Base-by-base conservation (phyloP, 1,284 basidiomycete species). In the Ceratobasidium sp. region DNA sequence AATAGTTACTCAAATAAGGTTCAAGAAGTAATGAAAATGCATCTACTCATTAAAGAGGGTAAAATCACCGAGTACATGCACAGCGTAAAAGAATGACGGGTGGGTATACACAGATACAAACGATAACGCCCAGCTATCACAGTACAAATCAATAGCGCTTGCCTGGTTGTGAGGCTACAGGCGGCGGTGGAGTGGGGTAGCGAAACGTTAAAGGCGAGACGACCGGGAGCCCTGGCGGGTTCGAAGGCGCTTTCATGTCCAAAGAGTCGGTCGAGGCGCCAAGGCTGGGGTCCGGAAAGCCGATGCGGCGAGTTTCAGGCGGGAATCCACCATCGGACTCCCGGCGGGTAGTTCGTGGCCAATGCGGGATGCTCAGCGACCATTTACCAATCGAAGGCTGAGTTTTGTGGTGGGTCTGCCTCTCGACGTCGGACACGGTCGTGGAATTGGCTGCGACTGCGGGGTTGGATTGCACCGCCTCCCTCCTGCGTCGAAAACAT, bases 271-370 rank as follows among this genome's bases (percentile, higher is more conserved):
- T 49, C 13, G 73, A 76, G 13, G 46, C 33, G 23, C 44, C 42
- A 44, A 40, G 61, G 33, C 28, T 67, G 10, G 73, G 73, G 53
- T 76, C 73, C 18, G 73, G 61, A 49, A 76, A 56, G 9, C 49
- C 39, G 13, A 76, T 76, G 26, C 53, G 73, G 49, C 61, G 73
- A 15, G 73, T 76, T 67, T 49, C 73, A 26, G 63, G 73, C 20
- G 73, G 73, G 63, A 76, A 76, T 23, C 73, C 73, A 4, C 73
- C 73, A 67, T 76, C 73, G 20, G 73, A 76, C 15, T 63, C 73
- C 28, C 73, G 73, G 46, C 73, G 73, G 40, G n/a, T 46, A 26
- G 63, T 10, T 13, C 15, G 40, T n/a, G 64, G 28, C 73, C 61
- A 67, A 28, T 53, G 23, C n/a, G 73, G 73, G n/a, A 76, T 28